These are phyloP conservation scores for Arthrobotrys megalospora DNA, from an alignment of 2,329 filamentous ascomycete genomes.

Conservation along the genomic window DNA sequence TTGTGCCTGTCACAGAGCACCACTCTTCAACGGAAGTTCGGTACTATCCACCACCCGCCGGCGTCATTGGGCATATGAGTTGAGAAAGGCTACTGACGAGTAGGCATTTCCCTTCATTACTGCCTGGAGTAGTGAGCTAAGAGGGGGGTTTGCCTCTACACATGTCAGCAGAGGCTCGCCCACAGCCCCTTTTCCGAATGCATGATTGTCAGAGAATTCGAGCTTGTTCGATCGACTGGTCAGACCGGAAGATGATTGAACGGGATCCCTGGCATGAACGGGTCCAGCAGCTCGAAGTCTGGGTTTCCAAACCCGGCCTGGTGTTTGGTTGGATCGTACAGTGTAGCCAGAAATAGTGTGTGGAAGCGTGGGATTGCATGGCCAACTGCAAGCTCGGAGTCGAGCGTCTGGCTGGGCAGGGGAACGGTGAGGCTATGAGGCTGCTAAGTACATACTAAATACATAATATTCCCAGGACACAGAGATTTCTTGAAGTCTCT, in stretches of 20 bases:
- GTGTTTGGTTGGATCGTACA: background rate
- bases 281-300: background rate
- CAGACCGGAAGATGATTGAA: slow-evolving; percentile 3
- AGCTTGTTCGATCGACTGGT: slow-evolving; percentile 8
- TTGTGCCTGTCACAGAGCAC: background rate
- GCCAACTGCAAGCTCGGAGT: slow-evolving; percentile 12
- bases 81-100: background rate
- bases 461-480: background rate
- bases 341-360: slow-evolving; percentile 17
- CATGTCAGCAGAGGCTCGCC: background rate
- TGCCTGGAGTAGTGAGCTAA: background rate
- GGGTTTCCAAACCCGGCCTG: slow-evolving; percentile 1
- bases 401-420: slow-evolving; percentile 25
- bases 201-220: background rate
- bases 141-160: background rate
- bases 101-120: no score
- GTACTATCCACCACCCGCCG: background rate
- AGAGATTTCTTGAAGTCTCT: background rate
- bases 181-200: slow-evolving; percentile 1
- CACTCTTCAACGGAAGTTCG: background rate
- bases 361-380: slow-evolving; percentile 22
- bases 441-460: background rate
- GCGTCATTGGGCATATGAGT: background rate
- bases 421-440: slow-evolving; percentile 23
- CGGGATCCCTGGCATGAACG: background rate